Base-by-base conservation (phyloP, 2,329 filamentous ascomycete genomes). In the Thelonectria blattea region DNA sequence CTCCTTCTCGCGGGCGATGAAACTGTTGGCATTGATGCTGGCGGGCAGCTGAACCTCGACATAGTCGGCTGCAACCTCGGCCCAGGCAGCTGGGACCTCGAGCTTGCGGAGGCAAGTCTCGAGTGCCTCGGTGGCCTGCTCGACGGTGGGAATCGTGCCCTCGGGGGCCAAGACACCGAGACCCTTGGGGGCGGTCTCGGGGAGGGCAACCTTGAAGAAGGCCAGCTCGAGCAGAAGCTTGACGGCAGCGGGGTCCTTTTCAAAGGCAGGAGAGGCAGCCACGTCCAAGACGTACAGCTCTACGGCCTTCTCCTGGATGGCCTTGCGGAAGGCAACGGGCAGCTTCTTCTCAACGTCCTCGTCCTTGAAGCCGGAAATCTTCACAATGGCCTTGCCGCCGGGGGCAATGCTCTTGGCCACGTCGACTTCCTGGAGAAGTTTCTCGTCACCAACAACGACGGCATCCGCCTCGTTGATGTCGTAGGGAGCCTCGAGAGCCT, bases 271-370 rank as follows among this genome's bases (percentile, higher is more conserved):
- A 8, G 88, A 88, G 52, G 83, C 82, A 1, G 88, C 81, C 6
- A 90, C 82, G 73, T 99, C 92, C 14, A 98, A 76, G 34, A 96
- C 79, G 68, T 88, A 91, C 37, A 99, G 83, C 63, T 89, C 80
- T 34, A 93, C 80, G 34, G 84, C 83, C 76, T 91, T 92, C 71
- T 87, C 82, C 55, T 87, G 86, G 52, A 97, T 78, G 14, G 84
- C 81, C 76, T 91, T 92, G 72, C 91, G 88, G 65, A 95, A 85
- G 48, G 81, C 75, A 39, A 83, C 81, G 2, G 92, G 86, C 6
- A 99, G 81, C 69, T 91, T 89, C 85, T 96, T 96, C 80, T 98
- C 94, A 7, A 93, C 75, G 37, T 97, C 93, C 46, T 96, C 94
- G 52, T 92, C 87, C 79, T 96, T 97, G 75, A 92, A 87, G 67